phyloP scores from a whole-genome alignment of 2,329 filamentous ascomycete species.

The Hymenoscyphus albidus region DNA sequence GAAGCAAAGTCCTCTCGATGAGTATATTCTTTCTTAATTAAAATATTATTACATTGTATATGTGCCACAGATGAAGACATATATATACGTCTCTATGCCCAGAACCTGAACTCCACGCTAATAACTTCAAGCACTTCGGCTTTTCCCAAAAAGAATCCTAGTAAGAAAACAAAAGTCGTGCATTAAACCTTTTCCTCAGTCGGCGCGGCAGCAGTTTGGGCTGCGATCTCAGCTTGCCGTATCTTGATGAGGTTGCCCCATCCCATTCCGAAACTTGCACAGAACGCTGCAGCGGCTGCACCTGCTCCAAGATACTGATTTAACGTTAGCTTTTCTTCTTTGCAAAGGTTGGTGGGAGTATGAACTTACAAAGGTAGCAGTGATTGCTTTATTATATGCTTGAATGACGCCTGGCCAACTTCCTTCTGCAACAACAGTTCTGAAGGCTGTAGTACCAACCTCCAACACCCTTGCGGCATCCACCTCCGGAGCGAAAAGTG shows the following conservation, averaged over 20 bases:
- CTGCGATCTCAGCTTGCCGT: background rate
- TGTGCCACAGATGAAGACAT: background rate
- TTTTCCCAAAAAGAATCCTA: background rate
- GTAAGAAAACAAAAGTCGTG: background rate
- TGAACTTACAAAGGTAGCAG: conserved; percentile 17
- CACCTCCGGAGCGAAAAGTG: conserved; percentile 34
- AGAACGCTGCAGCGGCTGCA: conserved; percentile 12
- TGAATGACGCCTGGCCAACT: conserved; percentile 38
- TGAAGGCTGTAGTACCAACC: conserved; percentile 41
- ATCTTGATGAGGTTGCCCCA: conserved; percentile 5
- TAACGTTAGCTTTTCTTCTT: background rate
- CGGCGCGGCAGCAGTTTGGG: background rate
- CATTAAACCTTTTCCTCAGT: background rate
- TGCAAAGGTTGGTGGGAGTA: background rate
- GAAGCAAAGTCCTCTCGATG: background rate
- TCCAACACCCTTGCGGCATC: conserved; percentile 35
- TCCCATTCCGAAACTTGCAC: conserved; percentile 17
- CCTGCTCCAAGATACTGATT: conserved; percentile 17
- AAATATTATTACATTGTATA: background rate
- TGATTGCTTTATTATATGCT: conserved; percentile 40
- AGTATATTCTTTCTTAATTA: background rate
- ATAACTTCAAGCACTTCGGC: background rate
- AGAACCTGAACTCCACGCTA: background rate
- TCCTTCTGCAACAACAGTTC: conserved; percentile 31
- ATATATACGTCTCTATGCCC: background rate